A percentile compares a stretch with the other conserved stretches of the same genome.
Conservation (phyloP, 345 rosid species). For the Camelina sativa region DNA sequence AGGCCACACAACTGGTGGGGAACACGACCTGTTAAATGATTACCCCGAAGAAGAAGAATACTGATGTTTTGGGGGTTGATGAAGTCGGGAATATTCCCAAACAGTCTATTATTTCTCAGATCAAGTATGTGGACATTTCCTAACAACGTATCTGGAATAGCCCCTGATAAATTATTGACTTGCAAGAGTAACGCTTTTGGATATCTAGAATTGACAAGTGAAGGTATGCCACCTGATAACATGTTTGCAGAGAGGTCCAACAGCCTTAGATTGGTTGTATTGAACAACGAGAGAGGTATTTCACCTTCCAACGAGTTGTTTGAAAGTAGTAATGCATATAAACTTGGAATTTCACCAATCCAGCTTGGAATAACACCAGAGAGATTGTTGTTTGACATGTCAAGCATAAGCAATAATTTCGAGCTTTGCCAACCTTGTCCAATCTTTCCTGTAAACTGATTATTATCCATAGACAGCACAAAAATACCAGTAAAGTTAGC, state of each 20-base stretch:
- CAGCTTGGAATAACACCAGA: conserved; percentile 24
- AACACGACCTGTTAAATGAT: not conserved
- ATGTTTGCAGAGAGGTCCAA: conserved; percentile 26
- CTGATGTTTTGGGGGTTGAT: not conserved
- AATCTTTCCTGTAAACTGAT: conserved; percentile 17
- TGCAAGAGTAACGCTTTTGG: not conserved
- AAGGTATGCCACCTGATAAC: conserved; percentile 19
- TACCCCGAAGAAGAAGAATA: conserved; percentile 2
- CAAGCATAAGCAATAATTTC: not conserved
- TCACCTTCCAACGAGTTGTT: conserved; percentile 21
- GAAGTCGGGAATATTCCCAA: conserved; percentile 1
- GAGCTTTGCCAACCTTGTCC: not conserved
- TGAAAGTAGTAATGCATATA: not conserved
- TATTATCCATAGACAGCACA: not conserved
- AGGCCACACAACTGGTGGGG: not conserved
- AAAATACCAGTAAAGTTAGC: too few relatives aligned
- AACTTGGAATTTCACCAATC: not conserved
- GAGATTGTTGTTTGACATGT: conserved; percentile 21
- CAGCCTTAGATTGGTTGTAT: not conserved
- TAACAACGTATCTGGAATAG: not conserved
- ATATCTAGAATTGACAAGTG: not conserved
- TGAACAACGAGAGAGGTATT: not conserved
- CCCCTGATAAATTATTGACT: not conserved
- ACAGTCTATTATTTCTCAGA: not conserved
- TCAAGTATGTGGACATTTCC: not conserved